These are phyloP conservation scores for Arthrobotrys iridis DNA, from an alignment of 2,329 filamentous ascomycete species.

Conservation along the genomic window DNA sequence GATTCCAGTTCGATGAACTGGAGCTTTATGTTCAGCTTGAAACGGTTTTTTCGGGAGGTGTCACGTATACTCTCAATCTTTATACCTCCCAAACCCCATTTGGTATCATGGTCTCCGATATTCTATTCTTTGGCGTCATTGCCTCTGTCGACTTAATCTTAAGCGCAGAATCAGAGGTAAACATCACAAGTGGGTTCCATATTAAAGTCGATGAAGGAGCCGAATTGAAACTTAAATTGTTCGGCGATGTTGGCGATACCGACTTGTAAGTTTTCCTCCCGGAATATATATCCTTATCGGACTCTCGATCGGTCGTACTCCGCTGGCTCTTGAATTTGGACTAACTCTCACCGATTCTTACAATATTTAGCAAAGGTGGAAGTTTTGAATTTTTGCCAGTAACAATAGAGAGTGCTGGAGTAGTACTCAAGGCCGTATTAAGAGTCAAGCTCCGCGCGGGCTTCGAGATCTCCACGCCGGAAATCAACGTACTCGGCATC, in stretches of 20 bases:
- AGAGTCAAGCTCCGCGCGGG: slow-evolving; percentile 65
- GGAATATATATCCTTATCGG: background rate
- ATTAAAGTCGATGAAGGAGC: slow-evolving; percentile 67
- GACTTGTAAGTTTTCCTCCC: slow-evolving; percentile 63
- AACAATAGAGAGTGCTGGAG: slow-evolving; percentile 64
- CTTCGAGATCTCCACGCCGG: slow-evolving; percentile 60
- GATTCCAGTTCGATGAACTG: slow-evolving; percentile 66
- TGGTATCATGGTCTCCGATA: slow-evolving; percentile 62
- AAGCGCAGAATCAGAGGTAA: slow-evolving; percentile 64
- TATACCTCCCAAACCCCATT: slow-evolving; percentile 64
- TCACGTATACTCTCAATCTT: slow-evolving; percentile 66
- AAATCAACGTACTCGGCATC: slow-evolving; percentile 55
- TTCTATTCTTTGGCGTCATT: slow-evolving; percentile 64
- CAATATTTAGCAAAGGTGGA: slow-evolving; percentile 64
- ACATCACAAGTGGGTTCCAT: slow-evolving; percentile 68
- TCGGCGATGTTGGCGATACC: slow-evolving; percentile 65
- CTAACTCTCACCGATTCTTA: background rate
- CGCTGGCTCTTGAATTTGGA: no score
- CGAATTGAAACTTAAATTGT: slow-evolving; percentile 65
- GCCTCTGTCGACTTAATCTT: slow-evolving; percentile 68
- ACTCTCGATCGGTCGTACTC: background rate
- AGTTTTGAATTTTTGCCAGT: slow-evolving; percentile 70
- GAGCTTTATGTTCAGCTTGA: slow-evolving; percentile 67
- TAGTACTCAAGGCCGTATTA: slow-evolving; percentile 64
- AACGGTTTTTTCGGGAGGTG: slow-evolving; percentile 62